Base-by-base conservation (phyloP, 139 green algal species). In the Asterochloris erici region DNA sequence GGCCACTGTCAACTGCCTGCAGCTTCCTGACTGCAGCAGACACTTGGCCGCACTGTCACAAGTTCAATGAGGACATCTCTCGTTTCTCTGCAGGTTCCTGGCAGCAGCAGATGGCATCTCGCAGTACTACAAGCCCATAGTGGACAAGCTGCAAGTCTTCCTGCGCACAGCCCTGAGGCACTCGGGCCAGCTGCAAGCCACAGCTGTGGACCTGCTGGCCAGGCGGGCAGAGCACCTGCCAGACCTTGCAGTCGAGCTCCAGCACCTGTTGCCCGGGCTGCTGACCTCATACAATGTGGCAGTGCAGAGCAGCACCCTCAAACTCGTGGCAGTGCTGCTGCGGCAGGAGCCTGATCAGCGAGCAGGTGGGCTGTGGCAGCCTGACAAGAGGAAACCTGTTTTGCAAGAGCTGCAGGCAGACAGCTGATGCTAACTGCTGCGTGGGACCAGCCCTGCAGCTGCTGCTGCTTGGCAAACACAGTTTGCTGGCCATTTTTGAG, bases 71-170 rank as follows among this genome's bases (percentile, higher is more conserved):
- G 15, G n/a, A 77, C 71, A 38, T 9, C 63, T 29, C 71, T 9
- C n/a, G 10, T 26, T 71, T 4, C 16, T 14, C 6, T 79, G 47
- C 82, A 85, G 82, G 77, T 81, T 81, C 23, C 73, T 85, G 27
- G 66, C 54, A 26, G 63, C 21, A 14, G 10, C 80, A 70, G 83
- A 86, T 28, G 61, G 83, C 21, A 27, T 80, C 54, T 76, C 60
- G n/a, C 27, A 77, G 2, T 79, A 61, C 60, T 24, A 86, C 61
- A 60, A 21, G 13, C 21, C 60, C 9, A 26, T 83, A 19, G 74
- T 86, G 26, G 77, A 79, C 13, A 24, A 28, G 1, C 61, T 86
- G 15, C 66, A 63, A 16, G 68, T 60, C 14, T 62, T 68, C 12
- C 27, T 86, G 62, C 23, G 79, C 6, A 73, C 28, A 23, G 60